Percentiles rank a stretch among this genome's conserved stretches.
Evolutionary conservation across 202 grass and related monocot species (phyloP).

Genomic region (Carex sylvatica): DNA sequence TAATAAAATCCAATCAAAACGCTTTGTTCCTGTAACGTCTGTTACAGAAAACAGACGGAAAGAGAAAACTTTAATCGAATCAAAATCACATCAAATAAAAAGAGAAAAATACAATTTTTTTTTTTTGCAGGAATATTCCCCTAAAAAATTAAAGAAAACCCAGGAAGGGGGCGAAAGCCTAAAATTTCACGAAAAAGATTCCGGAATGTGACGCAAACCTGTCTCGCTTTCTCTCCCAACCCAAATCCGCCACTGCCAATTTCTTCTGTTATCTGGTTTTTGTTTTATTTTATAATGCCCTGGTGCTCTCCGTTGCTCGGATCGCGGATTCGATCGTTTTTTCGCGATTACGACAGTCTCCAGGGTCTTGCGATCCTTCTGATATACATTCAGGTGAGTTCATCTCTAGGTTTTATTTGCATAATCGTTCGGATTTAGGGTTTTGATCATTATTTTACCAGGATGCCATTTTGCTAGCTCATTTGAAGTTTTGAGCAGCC

Average conservation of each 20-base stretch:
- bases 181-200: slow-evolving; percentile 13
- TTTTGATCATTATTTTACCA: neutral
- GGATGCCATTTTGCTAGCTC: neutral
- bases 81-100: slow-evolving; percentile 17
- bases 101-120: neutral
- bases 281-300: slow-evolving; percentile 42
- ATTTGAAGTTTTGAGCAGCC: neutral
- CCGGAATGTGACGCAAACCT: slow-evolving; percentile 17
- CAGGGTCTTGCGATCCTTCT: slow-evolving; percentile 75
- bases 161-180: neutral
- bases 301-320: slow-evolving; percentile 48
- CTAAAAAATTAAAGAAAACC: neutral
- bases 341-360: slow-evolving; percentile 91
- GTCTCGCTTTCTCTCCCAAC: slow-evolving; percentile 1
- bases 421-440: slow-evolving; percentile 26
- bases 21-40: slow-evolving; percentile 6
- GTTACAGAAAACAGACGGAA: slow-evolving; percentile 15
- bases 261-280: neutral
- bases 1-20: neutral
- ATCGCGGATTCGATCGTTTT: slow-evolving; percentile 73
- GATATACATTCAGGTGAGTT: slow-evolving; percentile 86
- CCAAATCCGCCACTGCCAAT: neutral
- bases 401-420: neutral
- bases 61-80: slow-evolving; percentile 7
- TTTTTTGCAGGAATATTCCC: neutral